Conservation (phyloP, 257 asterid genomes). For the Eucommia ulmoides region DNA sequence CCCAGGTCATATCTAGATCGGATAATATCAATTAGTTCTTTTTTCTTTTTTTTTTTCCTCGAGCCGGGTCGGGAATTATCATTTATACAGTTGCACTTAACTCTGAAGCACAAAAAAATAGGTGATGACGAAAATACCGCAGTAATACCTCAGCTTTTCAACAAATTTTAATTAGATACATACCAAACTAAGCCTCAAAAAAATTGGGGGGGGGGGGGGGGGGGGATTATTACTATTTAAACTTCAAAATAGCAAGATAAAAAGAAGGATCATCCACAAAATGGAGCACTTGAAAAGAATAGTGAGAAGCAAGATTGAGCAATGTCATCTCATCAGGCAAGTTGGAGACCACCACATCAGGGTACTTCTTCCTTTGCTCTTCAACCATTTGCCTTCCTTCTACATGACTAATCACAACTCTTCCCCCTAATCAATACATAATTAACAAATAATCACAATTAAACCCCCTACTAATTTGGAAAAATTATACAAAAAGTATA, state of each 20-base stretch:
- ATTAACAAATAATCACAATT: neutral
- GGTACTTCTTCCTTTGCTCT: conserved; percentile 44
- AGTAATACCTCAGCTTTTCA: neutral
- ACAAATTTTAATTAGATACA: too few relatives aligned
- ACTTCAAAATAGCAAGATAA: conserved; percentile 35
- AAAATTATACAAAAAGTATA: neutral
- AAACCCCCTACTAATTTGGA: neutral
- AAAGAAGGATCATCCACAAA: conserved; percentile 49
- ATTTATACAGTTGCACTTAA: neutral
- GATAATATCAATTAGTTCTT: too few relatives aligned
- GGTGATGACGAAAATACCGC: too few relatives aligned
- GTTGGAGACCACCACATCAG: conserved; percentile 45
- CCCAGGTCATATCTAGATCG: too few relatives aligned
- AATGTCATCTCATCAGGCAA: conserved; percentile 43
- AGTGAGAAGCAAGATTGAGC: conserved; percentile 27
- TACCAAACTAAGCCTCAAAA: neutral
- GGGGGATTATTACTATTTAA: neutral
- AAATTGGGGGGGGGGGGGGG: neutral
- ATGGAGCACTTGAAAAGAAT: conserved; percentile 41
- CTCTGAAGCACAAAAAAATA: too few relatives aligned
- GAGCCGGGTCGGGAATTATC: too few relatives aligned
- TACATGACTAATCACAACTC: conserved; percentile 77
- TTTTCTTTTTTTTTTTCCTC: too few relatives aligned
- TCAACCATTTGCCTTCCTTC: conserved; percentile 50
- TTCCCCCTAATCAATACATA: too few relatives aligned